Evolutionary conservation across 169 alveolate species (phyloP), one percentile per base, ranked within the genome.

Genomic region (Eimeria sp.): DNA sequence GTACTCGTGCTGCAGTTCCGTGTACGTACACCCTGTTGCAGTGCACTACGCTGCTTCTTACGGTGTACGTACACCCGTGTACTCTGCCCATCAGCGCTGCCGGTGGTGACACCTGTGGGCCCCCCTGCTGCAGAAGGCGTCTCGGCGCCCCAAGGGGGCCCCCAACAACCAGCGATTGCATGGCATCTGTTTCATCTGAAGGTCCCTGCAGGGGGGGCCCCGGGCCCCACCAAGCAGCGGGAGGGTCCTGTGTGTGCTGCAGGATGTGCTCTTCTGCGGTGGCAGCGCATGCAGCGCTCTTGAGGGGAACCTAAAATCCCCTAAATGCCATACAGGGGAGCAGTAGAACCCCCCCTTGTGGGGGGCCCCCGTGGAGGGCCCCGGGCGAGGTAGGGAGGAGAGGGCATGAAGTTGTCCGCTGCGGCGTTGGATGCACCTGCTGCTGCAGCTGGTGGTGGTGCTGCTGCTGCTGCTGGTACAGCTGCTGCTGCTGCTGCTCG

Each of bases 331-430:
- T 18, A 9, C 70, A 61, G 70, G 27, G n/a, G 70, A 7, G 61
- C 61, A 7, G 20, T 54, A 25, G 27, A 25, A 0, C 27, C 70
- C 63, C 63, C 1, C 63, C 1, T 54, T 0, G 0, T 25, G n/a
- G 70, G 83, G 83, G 83, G 83, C 83, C 83, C 83, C 83, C 83
- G 13, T 18, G 83, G 14, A 20, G 70, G 70, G 70, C 70, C 70
- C 70, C n/a, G n/a, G 27, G 27, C 70, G 61, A 14, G 61, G 61
- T 11, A 7, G 61, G 16, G 61, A 11, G 10, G 61, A 14, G 2
- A 54, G 61, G 16, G 61, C 61, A 54, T 54, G 16, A 4, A 54
- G 61, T 54, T 54, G 61, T 7, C 61, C 61, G 61, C 4, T 54
- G 10, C 61, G 61, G 61, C 6, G 20, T 7, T 7, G n/a, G 83